Conservation (phyloP, 768 basidiomycete genomes). For the Termitomyces sp. region DNA sequence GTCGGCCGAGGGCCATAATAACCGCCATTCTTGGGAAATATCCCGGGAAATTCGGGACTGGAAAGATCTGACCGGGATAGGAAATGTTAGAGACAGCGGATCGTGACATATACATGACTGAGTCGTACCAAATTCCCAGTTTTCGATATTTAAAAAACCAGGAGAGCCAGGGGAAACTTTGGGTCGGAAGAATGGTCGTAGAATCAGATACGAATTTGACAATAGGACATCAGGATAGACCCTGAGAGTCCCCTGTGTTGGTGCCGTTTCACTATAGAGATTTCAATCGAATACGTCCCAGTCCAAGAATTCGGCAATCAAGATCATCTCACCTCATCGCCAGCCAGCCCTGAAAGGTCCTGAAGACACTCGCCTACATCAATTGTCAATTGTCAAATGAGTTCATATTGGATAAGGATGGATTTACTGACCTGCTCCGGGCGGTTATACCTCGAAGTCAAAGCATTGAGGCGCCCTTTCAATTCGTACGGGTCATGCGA, state of each 20-base stretch:
- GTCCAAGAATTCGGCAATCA: not conserved
- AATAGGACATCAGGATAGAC: constrained; percentile 66
- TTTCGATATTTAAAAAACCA: constrained; percentile 44
- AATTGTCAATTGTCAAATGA: constrained; percentile 2
- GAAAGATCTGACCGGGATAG: constrained; percentile 34
- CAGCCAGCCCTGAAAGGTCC: constrained; percentile 79
- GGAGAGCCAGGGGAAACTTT: constrained; percentile 34
- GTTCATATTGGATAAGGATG: not conserved
- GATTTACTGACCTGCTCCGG: constrained; percentile 39
- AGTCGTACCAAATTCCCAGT: constrained; percentile 48
- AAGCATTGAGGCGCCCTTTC: constrained; percentile 54
- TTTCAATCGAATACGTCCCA: not conserved
- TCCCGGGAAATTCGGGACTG: constrained; percentile 51
- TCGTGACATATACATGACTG: not conserved
- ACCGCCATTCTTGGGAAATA: constrained; percentile 34
- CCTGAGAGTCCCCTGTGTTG: constrained; percentile 63
- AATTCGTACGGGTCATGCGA: constrained; percentile 67
- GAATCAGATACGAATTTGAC: constrained; percentile 68
- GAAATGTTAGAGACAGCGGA: not conserved
- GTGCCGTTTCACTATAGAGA: constrained; percentile 56
- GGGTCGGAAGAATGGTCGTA: constrained; percentile 74
- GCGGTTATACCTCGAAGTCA: constrained; percentile 60
- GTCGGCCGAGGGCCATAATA: constrained; percentile 46
- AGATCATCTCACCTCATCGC: constrained; percentile 47
- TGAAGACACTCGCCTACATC: constrained; percentile 43